These are phyloP conservation scores for Auricularia sp. DNA, from an alignment of 768 basidiomycete genomes.

Conservation along the genomic window DNA sequence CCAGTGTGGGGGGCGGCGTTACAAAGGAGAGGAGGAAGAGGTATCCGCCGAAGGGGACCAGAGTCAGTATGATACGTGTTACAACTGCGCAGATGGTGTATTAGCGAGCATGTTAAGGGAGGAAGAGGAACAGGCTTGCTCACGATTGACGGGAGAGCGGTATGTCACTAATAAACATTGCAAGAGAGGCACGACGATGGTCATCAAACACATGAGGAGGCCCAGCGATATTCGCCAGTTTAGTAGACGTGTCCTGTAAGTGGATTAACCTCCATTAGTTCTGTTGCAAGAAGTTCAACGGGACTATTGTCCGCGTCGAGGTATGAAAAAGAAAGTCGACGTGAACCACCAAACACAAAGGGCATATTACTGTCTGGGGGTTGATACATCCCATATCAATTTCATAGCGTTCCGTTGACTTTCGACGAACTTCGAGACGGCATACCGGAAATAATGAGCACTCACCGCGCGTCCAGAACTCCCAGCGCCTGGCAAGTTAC, in stretches of 20 bases:
- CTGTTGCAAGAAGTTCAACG: too few species aligned
- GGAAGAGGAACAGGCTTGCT: neutral
- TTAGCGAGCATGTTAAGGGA: neutral
- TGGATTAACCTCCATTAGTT: neutral
- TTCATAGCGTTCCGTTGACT: neutral
- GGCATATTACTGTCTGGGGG: too few species aligned
- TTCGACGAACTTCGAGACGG: neutral
- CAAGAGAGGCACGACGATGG: constrained; percentile 56
- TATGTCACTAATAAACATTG: constrained; percentile 19
- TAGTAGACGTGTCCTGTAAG: constrained; percentile 44
- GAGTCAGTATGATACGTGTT: constrained; percentile 25
- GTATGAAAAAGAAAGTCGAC: too few species aligned
- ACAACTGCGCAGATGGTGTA: neutral
- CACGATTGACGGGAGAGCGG: constrained; percentile 7
- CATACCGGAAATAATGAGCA: constrained; percentile 5
- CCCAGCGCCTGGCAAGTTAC: constrained; percentile 61
- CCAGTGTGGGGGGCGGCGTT: constrained; percentile 43
- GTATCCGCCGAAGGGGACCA: constrained; percentile 45
- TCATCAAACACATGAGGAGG: constrained; percentile 48
- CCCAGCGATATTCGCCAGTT: constrained; percentile 63
- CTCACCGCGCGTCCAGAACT: constrained; percentile 46
- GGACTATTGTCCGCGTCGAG: too few species aligned
- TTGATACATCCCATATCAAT: too few species aligned
- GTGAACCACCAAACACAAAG: too few species aligned
- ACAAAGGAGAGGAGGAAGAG: constrained; percentile 55